Conservation (phyloP, 108 stramenopile genomes). For the Cyclotella atomus region DNA sequence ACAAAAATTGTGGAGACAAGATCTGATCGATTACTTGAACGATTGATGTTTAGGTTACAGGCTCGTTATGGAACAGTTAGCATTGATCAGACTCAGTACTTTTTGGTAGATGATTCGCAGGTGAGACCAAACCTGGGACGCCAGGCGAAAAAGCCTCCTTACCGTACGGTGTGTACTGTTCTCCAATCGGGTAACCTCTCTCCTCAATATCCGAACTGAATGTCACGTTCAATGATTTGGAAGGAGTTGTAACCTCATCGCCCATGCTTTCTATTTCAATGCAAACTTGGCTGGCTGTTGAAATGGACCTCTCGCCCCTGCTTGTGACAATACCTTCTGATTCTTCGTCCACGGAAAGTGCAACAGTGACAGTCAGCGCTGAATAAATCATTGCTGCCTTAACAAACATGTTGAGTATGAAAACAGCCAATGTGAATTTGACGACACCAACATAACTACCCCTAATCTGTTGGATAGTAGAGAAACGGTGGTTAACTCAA, state of each 20-base stretch:
- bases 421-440: slow-evolving; percentile 22
- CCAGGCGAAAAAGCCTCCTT: slow-evolving; percentile 4
- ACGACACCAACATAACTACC: slow-evolving; percentile 18
- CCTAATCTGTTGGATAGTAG: slow-evolving; percentile 5
- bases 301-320: slow-evolving; percentile 1
- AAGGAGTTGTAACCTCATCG: slow-evolving; percentile 1
- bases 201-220: slow-evolving; percentile 5
- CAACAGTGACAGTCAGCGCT: slow-evolving; percentile 17
- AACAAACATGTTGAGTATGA: slow-evolving; percentile 24
- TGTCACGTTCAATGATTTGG: neutral
- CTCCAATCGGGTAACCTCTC: neutral
- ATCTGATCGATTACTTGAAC: slow-evolving; percentile 47
- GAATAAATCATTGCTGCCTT: slow-evolving; percentile 32
- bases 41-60: neutral
- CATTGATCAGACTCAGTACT: neutral
- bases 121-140: slow-evolving; percentile 33
- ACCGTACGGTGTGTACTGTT: neutral
- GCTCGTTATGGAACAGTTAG: neutral
- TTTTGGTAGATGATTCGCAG: slow-evolving; percentile 11
- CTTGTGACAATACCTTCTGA: neutral
- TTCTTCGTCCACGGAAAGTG: neutral
- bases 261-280: neutral
- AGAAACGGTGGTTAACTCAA: neutral
- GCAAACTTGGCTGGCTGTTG: neutral
- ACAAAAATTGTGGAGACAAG: slow-evolving; percentile 50